Percentiles rank a stretch among this genome's conserved stretches.
phyloP scores from a whole-genome alignment of 805 yeast species.

The Isabelozyma gotoi region DNA sequence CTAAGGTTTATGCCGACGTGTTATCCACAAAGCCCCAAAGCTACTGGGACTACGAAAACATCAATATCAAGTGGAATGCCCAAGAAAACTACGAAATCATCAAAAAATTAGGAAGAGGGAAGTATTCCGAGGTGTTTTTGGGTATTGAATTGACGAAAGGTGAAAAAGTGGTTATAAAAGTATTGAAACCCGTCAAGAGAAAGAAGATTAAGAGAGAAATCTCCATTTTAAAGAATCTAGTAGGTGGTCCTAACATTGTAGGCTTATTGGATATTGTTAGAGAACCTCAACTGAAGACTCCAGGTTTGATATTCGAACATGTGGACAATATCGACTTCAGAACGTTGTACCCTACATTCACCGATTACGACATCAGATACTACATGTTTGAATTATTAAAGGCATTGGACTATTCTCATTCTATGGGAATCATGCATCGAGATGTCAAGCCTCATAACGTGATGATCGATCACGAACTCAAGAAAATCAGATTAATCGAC shows the following conservation, averaged over 20 bases:
- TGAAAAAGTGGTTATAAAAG: conserved; percentile 79
- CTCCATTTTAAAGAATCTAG: conserved; percentile 79
- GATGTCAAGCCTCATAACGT: conserved; percentile 94
- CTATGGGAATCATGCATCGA: conserved; percentile 93
- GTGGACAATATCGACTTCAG: conserved; percentile 85
- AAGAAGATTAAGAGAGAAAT: conserved; percentile 92
- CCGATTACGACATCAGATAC: conserved; percentile 71
- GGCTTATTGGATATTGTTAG: conserved; percentile 80
- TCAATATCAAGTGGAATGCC: conserved; percentile 78
- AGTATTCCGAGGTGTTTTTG: conserved; percentile 89
- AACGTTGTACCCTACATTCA: conserved; percentile 77
- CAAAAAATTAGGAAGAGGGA: conserved; percentile 86
- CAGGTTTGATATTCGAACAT: conserved; percentile 84
- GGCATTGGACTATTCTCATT: conserved; percentile 86
- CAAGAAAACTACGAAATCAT: conserved; percentile 85
- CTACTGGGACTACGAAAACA: conserved; percentile 81
- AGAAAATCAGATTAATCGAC: conserved; percentile 73
- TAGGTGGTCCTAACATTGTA: conserved; percentile 81
- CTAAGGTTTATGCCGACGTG: conserved; percentile 82
- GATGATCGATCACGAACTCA: conserved; percentile 78
- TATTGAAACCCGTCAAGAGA: conserved; percentile 87
- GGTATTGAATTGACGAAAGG: conserved; percentile 69
- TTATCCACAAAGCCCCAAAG: conserved; percentile 71
- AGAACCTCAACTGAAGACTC: conserved; percentile 81
- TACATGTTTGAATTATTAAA: conserved; percentile 80